Conservation (phyloP, 2,329 filamentous ascomycete species). For the Monosporascus sp. region DNA sequence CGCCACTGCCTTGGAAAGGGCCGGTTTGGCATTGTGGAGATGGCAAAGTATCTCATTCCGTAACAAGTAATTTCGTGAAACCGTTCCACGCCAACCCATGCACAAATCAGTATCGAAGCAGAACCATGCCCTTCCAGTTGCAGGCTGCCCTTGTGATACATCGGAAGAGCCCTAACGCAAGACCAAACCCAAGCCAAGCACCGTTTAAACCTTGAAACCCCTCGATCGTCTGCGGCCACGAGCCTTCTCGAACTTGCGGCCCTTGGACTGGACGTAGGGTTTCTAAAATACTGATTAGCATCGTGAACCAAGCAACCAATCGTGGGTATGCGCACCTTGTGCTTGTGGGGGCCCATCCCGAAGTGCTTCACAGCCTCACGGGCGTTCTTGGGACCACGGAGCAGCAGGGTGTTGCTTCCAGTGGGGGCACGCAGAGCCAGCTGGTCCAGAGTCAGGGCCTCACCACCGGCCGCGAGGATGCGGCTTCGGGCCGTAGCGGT, state of each 20-base stretch:
- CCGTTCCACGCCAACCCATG: slow-evolving; percentile 43
- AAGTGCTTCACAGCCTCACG: slow-evolving; percentile 99
- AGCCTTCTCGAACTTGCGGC: slow-evolving; percentile 98
- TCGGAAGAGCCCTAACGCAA: slow-evolving; percentile 24
- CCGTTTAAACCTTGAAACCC: slow-evolving; percentile 98
- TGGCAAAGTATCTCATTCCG: slow-evolving; percentile 27
- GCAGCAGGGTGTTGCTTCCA: slow-evolving; percentile 92
- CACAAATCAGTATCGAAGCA: slow-evolving; percentile 29
- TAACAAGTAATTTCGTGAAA: slow-evolving; percentile 32
- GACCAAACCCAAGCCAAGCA: slow-evolving; percentile 21
- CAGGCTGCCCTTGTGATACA: slow-evolving; percentile 22
- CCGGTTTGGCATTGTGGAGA: slow-evolving; percentile 12
- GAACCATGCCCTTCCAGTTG: slow-evolving; percentile 20
- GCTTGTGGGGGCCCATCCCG: slow-evolving; percentile 92
- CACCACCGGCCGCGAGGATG: slow-evolving; percentile 88
- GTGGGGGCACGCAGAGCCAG: slow-evolving; percentile 92
- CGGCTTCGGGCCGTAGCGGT: slow-evolving; percentile 92
- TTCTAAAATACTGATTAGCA: slow-evolving; percentile 57
- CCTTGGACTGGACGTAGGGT: slow-evolving; percentile 96
- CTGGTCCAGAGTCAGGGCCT: slow-evolving; percentile 94
- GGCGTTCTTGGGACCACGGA: slow-evolving; percentile 96
- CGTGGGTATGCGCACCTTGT: slow-evolving; percentile 67
- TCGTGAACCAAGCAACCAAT: neutral
- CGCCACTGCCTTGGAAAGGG: neutral
- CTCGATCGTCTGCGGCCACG: slow-evolving; percentile 97